A percentile compares a stretch with the other conserved stretches of the same genome.
Conservation (phyloP, 2,329 filamentous ascomycete species). For the Nemania abortiva region DNA sequence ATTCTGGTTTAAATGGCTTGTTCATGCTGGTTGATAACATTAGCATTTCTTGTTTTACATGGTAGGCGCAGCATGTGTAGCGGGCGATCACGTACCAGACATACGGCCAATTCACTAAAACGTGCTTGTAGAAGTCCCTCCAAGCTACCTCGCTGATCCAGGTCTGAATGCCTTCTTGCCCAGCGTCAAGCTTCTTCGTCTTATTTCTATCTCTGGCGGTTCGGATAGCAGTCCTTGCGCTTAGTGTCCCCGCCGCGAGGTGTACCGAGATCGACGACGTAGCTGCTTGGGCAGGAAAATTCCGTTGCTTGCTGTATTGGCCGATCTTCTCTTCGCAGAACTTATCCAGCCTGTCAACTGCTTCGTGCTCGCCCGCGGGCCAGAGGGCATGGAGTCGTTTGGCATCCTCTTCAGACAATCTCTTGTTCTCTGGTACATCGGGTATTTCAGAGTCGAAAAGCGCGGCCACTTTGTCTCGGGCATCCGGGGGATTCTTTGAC, state of each 20-base stretch:
- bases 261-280: conserved; percentile 81
- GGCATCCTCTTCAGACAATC: conserved; percentile 68
- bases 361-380: conserved; percentile 82
- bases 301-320: conserved; percentile 73
- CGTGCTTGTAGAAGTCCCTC: conserved; percentile 90
- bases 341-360: conserved; percentile 69
- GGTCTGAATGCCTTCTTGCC: conserved; percentile 72
- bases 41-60: conserved; percentile 6
- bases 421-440: conserved; percentile 71
- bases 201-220: conserved; percentile 63
- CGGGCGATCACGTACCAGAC: conserved; percentile 65
- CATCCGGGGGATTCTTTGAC: conserved; percentile 62
- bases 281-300: conserved; percentile 70
- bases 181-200: conserved; percentile 74
- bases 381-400: conserved; percentile 70
- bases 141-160: conserved; percentile 90
- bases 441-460: conserved; percentile 72
- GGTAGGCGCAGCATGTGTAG: neutral
- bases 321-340: conserved; percentile 75
- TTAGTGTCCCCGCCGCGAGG: conserved; percentile 73
- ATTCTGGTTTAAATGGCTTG: conserved; percentile 81
- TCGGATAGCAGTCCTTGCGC: conserved; percentile 75
- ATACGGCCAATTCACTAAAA: conserved; percentile 87
- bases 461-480: conserved; percentile 52
- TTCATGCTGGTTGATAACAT: conserved; percentile 61